Evolutionary conservation across 2,329 filamentous ascomycete species (phyloP).

Genomic region (Epichloe elymi): DNA sequence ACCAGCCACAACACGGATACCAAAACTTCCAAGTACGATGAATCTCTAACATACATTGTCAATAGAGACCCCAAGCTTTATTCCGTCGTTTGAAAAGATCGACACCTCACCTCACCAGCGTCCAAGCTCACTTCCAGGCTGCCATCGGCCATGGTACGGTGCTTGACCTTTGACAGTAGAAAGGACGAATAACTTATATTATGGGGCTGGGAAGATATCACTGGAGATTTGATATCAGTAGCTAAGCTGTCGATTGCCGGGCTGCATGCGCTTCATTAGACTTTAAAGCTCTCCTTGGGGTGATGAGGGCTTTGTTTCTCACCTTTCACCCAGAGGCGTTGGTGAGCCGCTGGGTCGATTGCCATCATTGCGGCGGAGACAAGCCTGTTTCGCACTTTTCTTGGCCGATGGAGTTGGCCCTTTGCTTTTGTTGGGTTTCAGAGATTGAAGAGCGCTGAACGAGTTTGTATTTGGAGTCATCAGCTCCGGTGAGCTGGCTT

Average conservation of each 20-base stretch:
- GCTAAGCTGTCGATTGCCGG: background rate
- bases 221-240: background rate
- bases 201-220: slow-evolving; percentile 4
- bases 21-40: slow-evolving; percentile 54
- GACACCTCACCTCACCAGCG: slow-evolving; percentile 33
- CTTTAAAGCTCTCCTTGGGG: background rate
- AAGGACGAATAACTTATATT: slow-evolving; percentile 32
- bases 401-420: slow-evolving; percentile 8
- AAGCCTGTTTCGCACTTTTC: slow-evolving; percentile 6
- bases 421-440: slow-evolving; percentile 5
- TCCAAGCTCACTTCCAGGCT: slow-evolving; percentile 28
- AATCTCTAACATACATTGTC: slow-evolving; percentile 34
- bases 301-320: background rate
- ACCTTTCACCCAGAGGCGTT: background rate
- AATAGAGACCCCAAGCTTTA: slow-evolving; percentile 8
- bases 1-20: slow-evolving; percentile 47
- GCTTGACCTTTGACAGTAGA: slow-evolving; percentile 30
- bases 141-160: slow-evolving; percentile 25
- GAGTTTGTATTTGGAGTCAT: slow-evolving; percentile 14
- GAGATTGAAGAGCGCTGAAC: slow-evolving; percentile 16
- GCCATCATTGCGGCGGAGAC: slow-evolving; percentile 1
- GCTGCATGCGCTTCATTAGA: background rate
- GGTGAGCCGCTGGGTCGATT: background rate
- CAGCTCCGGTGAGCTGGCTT: slow-evolving; percentile 9
- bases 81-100: slow-evolving; percentile 3